Base-by-base conservation (phyloP, 305 asterid species). In the Fraxinus greggii region DNA sequence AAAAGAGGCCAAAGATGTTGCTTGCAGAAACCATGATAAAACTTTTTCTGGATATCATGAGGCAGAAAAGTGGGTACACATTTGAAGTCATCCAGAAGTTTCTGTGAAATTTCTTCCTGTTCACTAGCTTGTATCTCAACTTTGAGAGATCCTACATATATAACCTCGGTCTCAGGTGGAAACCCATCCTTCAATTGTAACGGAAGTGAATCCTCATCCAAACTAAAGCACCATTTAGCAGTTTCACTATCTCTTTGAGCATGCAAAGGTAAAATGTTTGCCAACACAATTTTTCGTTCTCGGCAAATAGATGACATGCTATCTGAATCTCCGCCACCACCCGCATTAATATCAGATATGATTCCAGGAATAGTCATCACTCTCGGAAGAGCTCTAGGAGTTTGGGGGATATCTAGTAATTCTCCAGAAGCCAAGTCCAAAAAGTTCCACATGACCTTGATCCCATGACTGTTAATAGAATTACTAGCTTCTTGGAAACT, bases 1-100 rank as follows among this genome's bases (percentile, higher is more conserved):
- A 94, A 94, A 19, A 92, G 95, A 79, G 97, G 97, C 97, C 97
- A 93, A 45, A 92, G 91, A 59, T 90, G 95, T 48, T 93, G 93
- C 92, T 94, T 93, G 81, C 97, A 93, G 80, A 94, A 94, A 48
- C 95, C 95, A 35, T 90, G 84, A 85, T 94, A 94, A 82, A 90
- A 94, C 83, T 87, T 90, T 19, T 88, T 85, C 86, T 89, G 92
- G 78, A 91, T 82, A 78, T 94, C 98, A 19, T 17, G 81, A 72
- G 97, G 97, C 83, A 94, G 85, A 86, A 92, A 94, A 56, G 98
- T 91, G 8, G 98, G 97, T 56, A 92, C 93, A 82, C 98, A 94
- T 24, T 88, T 92, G 90, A 90, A 93, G 26, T 91, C 93, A 40
- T 93, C 95, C 21, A 92, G 89, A 81, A 93, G 91, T 80, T 72